A percentile compares a stretch with the other conserved stretches of the same genome.
phyloP scores from a whole-genome alignment of 176 grass and related monocot species.

The Zizania latifolia region DNA sequence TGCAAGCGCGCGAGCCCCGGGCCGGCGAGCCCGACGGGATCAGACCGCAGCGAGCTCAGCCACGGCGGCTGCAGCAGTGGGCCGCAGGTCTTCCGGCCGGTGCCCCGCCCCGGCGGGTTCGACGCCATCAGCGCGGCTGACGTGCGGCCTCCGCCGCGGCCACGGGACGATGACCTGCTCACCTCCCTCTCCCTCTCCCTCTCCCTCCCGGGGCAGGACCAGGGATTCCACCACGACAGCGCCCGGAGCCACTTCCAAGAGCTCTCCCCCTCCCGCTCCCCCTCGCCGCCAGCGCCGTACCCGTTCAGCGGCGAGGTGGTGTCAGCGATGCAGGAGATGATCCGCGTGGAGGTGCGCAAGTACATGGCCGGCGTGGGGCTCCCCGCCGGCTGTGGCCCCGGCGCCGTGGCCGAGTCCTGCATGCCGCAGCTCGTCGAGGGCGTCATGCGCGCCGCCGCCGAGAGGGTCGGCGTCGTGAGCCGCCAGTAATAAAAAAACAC shows the following conservation, averaged over 20 bases:
- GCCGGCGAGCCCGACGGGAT: conserved; percentile 50
- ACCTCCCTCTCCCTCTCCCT: conserved; percentile 84
- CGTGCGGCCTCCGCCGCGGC: background rate
- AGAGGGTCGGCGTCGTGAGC: conserved; percentile 25
- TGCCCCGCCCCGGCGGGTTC: conserved; percentile 39
- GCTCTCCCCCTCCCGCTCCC: conserved; percentile 27
- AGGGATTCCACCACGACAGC: conserved; percentile 40
- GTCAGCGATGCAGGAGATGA: conserved; percentile 77
- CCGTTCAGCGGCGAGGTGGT: conserved; percentile 41
- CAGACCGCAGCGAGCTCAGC: conserved; percentile 77
- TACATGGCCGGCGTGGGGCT: conserved; percentile 73
- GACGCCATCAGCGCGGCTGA: conserved; percentile 21
- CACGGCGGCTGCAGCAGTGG: conserved; percentile 12
- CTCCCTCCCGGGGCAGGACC: conserved; percentile 51
- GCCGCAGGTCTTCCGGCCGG: conserved; percentile 53
- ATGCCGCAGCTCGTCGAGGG: conserved; percentile 44
- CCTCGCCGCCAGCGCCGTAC: background rate
- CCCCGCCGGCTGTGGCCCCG: conserved; percentile 29
- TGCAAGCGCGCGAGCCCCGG: conserved; percentile 49
- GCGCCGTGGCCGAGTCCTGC: conserved; percentile 25
- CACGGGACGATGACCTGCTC: conserved; percentile 42
- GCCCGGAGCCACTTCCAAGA: conserved; percentile 47
- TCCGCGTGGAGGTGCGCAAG: conserved; percentile 67
- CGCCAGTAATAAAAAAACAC: background rate
- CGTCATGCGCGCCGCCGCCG: conserved; percentile 53